Evolutionary conservation across 106 monocot species (phyloP), one percentile per base, ranked within the genome.

Genomic region (Gastrodia elata): DNA sequence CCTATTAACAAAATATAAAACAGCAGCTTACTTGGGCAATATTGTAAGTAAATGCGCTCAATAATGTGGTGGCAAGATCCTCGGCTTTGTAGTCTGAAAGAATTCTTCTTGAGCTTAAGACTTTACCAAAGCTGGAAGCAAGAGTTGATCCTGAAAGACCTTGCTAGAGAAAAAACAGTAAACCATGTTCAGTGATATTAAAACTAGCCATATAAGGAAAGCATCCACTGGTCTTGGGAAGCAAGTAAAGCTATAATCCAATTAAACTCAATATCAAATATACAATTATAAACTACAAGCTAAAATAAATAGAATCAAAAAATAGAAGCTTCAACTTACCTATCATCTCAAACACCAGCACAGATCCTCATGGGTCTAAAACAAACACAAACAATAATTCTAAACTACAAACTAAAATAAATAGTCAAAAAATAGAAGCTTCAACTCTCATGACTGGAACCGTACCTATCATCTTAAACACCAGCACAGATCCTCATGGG

Each of bases 91-190:
- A 90, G 82, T 90, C 90, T 64, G 84, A 61, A 35, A 90, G 87
- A 35, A 68, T 80, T 64, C 71, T 84, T 73, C 80, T 80, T 52
- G 87, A 87, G 57, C 44, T 80, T 73, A 84, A 73, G 69, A 87
- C 87, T 78, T 90, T 90, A 35, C 90, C 90, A 76, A 90, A 90
- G 71, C 90, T 90, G 11, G 90, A 90, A 84, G 90, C 90, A 78
- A 90, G 79, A 26, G 90, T 90, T 65, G 87, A 87, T n/a, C 82
- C 84, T 35, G 87, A 87, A 80, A 90, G 87, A 41, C 90, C 90
- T 87, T 87, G 87, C 90, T 90, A 80, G 42, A 14, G 32, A 32
- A 30, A 30, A 6, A 61, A 70, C 8, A 27, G 11, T 41, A 70
- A 41, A 41, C 11, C 20, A 38, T 6, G 42, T 24, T 28, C 20